phyloP scores from a whole-genome alignment of 2,329 filamentous ascomycete genomes.

The Nannizziopsis arthrosporioides region DNA sequence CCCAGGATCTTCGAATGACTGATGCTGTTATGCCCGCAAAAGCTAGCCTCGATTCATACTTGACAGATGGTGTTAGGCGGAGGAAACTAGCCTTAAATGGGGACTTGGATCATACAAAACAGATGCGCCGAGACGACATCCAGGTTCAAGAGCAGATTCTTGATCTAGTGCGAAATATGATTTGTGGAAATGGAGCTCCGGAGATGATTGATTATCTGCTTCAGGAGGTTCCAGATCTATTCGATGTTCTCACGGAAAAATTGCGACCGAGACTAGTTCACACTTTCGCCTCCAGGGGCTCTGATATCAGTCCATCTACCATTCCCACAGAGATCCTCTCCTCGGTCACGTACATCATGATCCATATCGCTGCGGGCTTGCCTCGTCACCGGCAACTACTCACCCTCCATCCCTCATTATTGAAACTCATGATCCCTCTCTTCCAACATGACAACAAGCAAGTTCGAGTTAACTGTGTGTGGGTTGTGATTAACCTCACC shows the following conservation, averaged over 20 bases:
- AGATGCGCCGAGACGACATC: constrained; percentile 63
- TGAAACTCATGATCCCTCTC: constrained; percentile 60
- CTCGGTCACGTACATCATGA: constrained; percentile 67
- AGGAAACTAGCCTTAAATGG: constrained; percentile 43
- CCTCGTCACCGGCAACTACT: constrained; percentile 67
- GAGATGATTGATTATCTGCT: constrained; percentile 81
- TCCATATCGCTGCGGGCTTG: constrained; percentile 75
- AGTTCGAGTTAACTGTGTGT: constrained; percentile 67
- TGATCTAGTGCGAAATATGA: constrained; percentile 79
- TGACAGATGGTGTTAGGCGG: constrained; percentile 31
- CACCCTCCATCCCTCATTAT: constrained; percentile 62
- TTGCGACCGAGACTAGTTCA: constrained; percentile 44
- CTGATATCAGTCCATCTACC: constrained; percentile 20
- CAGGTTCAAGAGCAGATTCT: constrained; percentile 84
- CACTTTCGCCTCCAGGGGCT: constrained; percentile 20
- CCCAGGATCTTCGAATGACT: constrained; percentile 27
- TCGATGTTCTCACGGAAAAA: constrained; percentile 70
- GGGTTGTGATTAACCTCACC: constrained; percentile 74
- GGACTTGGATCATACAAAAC: constrained; percentile 56
- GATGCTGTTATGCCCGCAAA: constrained; percentile 33
- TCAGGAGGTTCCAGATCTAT: constrained; percentile 60
- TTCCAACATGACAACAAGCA: constrained; percentile 61
- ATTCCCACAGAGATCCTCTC: constrained; percentile 55
- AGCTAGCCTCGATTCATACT: constrained; percentile 28
- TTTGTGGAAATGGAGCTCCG: constrained; percentile 50